phyloP scores from a whole-genome alignment of 805 yeast genomes.

The Metschnikowia reukaufii region DNA sequence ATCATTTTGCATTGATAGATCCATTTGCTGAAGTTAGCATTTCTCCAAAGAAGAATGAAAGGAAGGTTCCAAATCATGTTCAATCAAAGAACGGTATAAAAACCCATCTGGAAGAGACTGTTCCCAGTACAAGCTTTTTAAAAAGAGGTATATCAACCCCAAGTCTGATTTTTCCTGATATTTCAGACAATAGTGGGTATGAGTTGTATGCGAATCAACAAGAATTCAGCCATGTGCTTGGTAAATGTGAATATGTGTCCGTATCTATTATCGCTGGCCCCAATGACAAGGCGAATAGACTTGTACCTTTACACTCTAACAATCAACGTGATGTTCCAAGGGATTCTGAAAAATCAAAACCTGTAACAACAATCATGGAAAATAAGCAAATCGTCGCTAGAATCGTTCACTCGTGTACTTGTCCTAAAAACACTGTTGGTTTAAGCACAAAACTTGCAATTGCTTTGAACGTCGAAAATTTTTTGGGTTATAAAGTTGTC shows the following conservation, averaged over 20 bases:
- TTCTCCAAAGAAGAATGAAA: slow-evolving; percentile 56
- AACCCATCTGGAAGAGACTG: slow-evolving; percentile 21
- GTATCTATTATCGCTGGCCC: slow-evolving; percentile 58
- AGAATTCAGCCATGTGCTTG: slow-evolving; percentile 34
- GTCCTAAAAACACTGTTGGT: slow-evolving; percentile 45
- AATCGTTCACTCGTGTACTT: slow-evolving; percentile 38
- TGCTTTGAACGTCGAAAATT: slow-evolving; percentile 52
- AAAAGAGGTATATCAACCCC: slow-evolving; percentile 60
- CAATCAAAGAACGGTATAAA: slow-evolving; percentile 23
- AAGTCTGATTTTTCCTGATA: slow-evolving; percentile 36
- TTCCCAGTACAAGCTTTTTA: slow-evolving; percentile 41
- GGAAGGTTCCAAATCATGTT: slow-evolving; percentile 19
- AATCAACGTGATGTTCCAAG: slow-evolving; percentile 1
- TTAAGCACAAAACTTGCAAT: slow-evolving; percentile 53
- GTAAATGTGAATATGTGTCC: slow-evolving; percentile 44
- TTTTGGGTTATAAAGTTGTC: slow-evolving; percentile 53
- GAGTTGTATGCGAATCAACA: slow-evolving; percentile 48
- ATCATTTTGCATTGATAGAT: slow-evolving; percentile 51
- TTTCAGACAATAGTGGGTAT: slow-evolving; percentile 24
- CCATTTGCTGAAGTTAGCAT: slow-evolving; percentile 71
- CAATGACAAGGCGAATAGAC: slow-evolving; percentile 22
- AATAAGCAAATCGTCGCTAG: slow-evolving; percentile 51
- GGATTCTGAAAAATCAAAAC: slow-evolving; percentile 12
- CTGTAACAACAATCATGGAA: slow-evolving; percentile 25
- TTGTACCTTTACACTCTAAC: slow-evolving; percentile 2